phyloP scores from a whole-genome alignment of 192 early-diverging fungal genomes.

The Paraglomus brasilianum region DNA sequence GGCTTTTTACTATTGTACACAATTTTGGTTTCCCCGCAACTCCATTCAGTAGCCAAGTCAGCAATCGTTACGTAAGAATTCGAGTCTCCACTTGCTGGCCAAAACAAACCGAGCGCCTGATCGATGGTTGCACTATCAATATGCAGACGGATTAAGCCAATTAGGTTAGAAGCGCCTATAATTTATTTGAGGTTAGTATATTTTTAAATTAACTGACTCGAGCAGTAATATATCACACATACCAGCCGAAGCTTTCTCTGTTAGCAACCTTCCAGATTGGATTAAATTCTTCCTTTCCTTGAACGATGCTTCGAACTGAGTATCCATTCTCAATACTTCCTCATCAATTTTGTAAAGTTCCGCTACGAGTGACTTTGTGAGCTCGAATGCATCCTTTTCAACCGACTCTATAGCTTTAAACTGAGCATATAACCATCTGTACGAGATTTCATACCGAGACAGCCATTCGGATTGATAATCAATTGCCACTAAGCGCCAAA shows the following conservation, averaged over 20 bases:
- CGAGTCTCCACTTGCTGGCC: slow-evolving; percentile 62
- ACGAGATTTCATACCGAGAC: slow-evolving; percentile 6
- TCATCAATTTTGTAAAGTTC: slow-evolving; percentile 16
- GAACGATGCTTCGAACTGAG: neutral
- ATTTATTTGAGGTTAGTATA: too few relatives aligned
- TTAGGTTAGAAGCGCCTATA: too few relatives aligned
- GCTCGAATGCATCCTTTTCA: slow-evolving; percentile 15
- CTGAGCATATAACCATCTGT: slow-evolving; percentile 24
- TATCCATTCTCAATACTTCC: neutral
- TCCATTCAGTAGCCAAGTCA: slow-evolving; percentile 44
- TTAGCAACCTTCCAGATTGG: too few relatives aligned
- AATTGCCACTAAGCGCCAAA: slow-evolving; percentile 6
- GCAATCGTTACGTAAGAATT: slow-evolving; percentile 87
- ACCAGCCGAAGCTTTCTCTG: too few relatives aligned
- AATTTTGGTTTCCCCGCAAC: slow-evolving; percentile 75
- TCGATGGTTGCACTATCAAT: slow-evolving; percentile 68
- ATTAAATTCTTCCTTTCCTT: too few relatives aligned
- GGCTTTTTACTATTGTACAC: slow-evolving; percentile 84
- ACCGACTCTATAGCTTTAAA: slow-evolving; percentile 14
- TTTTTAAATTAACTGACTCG: too few relatives aligned
- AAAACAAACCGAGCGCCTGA: slow-evolving; percentile 70
- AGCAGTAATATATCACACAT: too few relatives aligned
- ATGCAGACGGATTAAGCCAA: slow-evolving; percentile 74
- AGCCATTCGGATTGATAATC: slow-evolving; percentile 17
- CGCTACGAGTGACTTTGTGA: slow-evolving; percentile 2